Evolutionary conservation across 176 grass and related monocot species (phyloP).

Genomic region (Oryza punctata): DNA sequence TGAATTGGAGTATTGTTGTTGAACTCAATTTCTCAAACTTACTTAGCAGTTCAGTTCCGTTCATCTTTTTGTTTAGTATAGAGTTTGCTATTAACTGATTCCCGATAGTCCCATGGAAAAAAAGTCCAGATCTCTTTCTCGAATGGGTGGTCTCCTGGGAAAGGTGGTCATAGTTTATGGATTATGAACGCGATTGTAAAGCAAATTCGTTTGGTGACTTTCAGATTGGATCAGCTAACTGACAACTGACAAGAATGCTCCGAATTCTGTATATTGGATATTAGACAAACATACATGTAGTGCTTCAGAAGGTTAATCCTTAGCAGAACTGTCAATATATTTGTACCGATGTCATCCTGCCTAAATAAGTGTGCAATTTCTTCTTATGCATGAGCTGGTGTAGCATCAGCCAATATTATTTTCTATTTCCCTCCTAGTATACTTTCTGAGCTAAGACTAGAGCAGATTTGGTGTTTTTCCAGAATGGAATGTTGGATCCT

Average conservation of each 20-base stretch:
- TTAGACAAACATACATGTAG: background rate
- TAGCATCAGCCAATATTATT: background rate
- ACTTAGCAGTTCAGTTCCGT: background rate
- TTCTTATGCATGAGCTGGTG: background rate
- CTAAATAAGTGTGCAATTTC: too few species aligned
- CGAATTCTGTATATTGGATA: background rate
- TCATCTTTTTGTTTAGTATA: background rate
- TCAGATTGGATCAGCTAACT: background rate
- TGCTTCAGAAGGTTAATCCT: background rate
- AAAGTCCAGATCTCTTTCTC: background rate
- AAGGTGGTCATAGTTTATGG: background rate
- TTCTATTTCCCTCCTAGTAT: background rate
- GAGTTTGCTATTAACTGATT: background rate
- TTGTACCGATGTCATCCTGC: background rate
- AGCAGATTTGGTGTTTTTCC: constrained; percentile 98
- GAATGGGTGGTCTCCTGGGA: background rate
- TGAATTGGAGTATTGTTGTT: background rate
- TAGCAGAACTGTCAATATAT: background rate
- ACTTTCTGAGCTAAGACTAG: constrained; percentile 46
- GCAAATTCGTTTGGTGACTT: background rate
- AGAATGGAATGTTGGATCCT: constrained; percentile 98
- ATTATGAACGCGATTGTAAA: background rate
- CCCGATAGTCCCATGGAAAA: background rate
- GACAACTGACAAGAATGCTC: background rate
- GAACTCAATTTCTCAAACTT: background rate